Conservation (phyloP, 495 filamentous ascomycete genomes). For the Hyaloscypha bicolor region DNA sequence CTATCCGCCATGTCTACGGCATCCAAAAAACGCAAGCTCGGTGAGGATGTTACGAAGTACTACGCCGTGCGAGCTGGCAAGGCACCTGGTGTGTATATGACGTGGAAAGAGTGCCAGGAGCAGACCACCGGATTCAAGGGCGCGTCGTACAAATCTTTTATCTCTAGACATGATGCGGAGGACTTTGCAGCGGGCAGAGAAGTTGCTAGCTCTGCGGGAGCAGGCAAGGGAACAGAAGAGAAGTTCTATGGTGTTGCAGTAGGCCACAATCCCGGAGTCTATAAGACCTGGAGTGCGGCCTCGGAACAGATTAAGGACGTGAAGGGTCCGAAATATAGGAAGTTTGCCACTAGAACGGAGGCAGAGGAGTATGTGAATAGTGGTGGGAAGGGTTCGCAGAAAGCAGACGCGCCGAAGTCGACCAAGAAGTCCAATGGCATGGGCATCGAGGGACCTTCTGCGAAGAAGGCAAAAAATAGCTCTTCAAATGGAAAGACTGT, state of each 20-base stretch:
- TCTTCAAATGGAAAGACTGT: slow-evolving; percentile 50
- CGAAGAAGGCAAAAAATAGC: slow-evolving; percentile 57
- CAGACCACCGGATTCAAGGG: slow-evolving; percentile 87
- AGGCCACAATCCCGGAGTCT: slow-evolving; percentile 83
- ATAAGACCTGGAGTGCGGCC: slow-evolving; percentile 81
- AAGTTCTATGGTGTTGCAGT: slow-evolving; percentile 87
- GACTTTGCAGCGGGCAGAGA: slow-evolving; percentile 70
- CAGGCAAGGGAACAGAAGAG: slow-evolving; percentile 32
- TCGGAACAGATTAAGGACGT: slow-evolving; percentile 76
- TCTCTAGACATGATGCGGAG: slow-evolving; percentile 73
- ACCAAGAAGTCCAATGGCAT: slow-evolving; percentile 38
- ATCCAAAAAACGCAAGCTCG: slow-evolving; percentile 63
- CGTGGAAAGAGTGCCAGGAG: slow-evolving; percentile 77
- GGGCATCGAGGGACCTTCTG: slow-evolving; percentile 54
- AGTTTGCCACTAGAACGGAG: slow-evolving; percentile 75
- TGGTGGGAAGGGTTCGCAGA: slow-evolving; percentile 35
- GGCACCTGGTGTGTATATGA: slow-evolving; percentile 83
- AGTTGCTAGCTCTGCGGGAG: slow-evolving; percentile 27
- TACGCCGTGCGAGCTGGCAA: slow-evolving; percentile 84
- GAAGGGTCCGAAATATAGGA: slow-evolving; percentile 78
- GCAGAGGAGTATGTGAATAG: slow-evolving; percentile 72
- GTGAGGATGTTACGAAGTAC: slow-evolving; percentile 63
- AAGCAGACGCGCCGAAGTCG: slow-evolving; percentile 24
- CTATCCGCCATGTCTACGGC: slow-evolving; percentile 19
- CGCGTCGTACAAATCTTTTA: slow-evolving; percentile 83